A percentile compares a stretch with the other conserved stretches of the same genome.
Evolutionary conservation across 2,329 filamentous ascomycete species (phyloP).

Genomic region (Fusarium papillatum): DNA sequence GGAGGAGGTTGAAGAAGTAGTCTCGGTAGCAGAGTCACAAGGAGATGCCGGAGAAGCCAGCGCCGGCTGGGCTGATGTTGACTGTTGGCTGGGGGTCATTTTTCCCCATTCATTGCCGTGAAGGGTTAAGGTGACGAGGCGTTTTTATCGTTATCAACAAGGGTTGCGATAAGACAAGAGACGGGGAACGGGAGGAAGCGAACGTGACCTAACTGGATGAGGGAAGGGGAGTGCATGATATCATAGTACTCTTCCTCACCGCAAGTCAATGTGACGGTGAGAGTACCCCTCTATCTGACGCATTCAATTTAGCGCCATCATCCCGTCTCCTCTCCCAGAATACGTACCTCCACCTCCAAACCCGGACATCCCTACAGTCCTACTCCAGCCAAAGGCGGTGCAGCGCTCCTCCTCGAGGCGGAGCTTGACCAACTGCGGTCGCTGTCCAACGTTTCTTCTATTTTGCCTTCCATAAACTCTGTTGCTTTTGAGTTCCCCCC

Average conservation of each 20-base stretch:
- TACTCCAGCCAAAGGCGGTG: constrained; percentile 12
- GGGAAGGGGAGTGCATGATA: constrained; percentile 25
- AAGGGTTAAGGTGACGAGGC: constrained; percentile 33
- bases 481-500: background rate
- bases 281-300: constrained; percentile 34
- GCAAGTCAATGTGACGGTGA: background rate
- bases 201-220: constrained; percentile 22
- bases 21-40: constrained; percentile 23
- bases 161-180: constrained; percentile 33
- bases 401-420: constrained; percentile 50
- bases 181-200: constrained; percentile 39
- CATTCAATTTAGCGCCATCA: constrained; percentile 18
- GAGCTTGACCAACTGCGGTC: constrained; percentile 51
- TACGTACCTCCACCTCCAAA: constrained; percentile 28
- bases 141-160: constrained; percentile 34
- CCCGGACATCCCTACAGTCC: constrained; percentile 25
- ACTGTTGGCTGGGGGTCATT: constrained; percentile 42
- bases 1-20: constrained; percentile 7
- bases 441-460: constrained; percentile 39
- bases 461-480: constrained; percentile 26
- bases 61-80: constrained; percentile 37
- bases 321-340: constrained; percentile 20
- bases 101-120: constrained; percentile 33
- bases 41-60: constrained; percentile 42
- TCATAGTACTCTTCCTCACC: constrained; percentile 16